phyloP scores from a whole-genome alignment of 2,329 filamentous ascomycete species.

The Immersiporthe knoxdaviesiana region DNA sequence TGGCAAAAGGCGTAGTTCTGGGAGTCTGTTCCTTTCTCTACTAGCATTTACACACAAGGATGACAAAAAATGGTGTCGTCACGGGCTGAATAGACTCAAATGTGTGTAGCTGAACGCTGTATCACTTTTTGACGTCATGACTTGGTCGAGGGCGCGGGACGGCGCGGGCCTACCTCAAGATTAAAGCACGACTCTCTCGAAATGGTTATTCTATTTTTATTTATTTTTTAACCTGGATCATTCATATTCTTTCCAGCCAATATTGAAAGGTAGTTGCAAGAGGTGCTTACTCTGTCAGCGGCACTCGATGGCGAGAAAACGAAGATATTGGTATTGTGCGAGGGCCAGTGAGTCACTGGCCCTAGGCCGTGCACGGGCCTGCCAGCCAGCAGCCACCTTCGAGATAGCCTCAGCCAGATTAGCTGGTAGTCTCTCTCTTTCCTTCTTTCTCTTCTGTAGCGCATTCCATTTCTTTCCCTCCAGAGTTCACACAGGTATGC shows the following conservation, averaged over 20 bases:
- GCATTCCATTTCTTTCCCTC: too few relatives aligned
- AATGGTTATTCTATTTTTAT: neutral
- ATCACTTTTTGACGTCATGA: constrained; percentile 16
- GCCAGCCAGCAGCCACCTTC: too few relatives aligned
- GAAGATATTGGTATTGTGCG: too few relatives aligned
- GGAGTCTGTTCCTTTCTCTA: neutral
- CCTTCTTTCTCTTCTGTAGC: too few relatives aligned
- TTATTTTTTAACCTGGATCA: neutral
- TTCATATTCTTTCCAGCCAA: neutral
- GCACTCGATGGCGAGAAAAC: too few relatives aligned
- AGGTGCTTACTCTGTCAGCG: neutral
- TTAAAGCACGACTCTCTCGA: neutral
- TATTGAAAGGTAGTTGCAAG: neutral
- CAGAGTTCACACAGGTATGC: too few relatives aligned
- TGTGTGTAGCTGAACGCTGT: neutral
- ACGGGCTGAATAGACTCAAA: neutral
- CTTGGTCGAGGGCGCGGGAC: neutral
- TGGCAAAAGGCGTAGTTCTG: too few relatives aligned
- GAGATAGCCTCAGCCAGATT: too few relatives aligned
- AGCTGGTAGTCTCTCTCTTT: too few relatives aligned
- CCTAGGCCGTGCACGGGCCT: too few relatives aligned
- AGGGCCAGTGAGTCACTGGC: too few relatives aligned
- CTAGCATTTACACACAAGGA: neutral
- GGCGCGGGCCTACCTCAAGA: neutral
- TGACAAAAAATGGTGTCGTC: constrained; percentile 13